Evolutionary conservation across 176 grass and related monocot species (phyloP).

Genomic region (Bothriochloa decipiens): DNA sequence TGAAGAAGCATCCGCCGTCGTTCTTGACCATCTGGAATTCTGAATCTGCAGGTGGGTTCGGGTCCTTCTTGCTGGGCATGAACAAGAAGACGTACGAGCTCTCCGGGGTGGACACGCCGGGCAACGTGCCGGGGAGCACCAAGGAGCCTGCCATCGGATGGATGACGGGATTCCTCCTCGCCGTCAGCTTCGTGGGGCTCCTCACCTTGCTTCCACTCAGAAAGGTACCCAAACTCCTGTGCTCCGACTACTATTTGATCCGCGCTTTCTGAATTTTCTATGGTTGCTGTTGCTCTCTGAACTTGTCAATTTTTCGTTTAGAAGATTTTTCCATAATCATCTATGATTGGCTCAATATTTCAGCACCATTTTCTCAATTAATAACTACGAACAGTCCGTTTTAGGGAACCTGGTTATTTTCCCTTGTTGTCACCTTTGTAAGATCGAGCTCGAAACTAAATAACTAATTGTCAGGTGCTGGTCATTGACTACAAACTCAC

Average conservation of each 20-base stretch:
- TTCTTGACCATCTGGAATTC: too few species aligned
- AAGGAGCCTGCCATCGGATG: constrained; percentile 93
- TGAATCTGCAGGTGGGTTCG: constrained; percentile 74
- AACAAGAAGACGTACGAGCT: constrained; percentile 95
- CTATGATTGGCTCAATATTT: background rate
- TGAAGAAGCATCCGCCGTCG: background rate
- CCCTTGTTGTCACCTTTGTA: background rate
- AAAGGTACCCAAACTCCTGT: constrained; percentile 53
- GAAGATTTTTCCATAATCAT: background rate
- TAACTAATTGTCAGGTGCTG: constrained; percentile 62
- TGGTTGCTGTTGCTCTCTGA: constrained; percentile 19
- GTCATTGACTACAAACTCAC: constrained; percentile 93
- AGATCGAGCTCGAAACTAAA: background rate
- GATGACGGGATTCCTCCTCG: constrained; percentile 95
- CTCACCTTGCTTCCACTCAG: constrained; percentile 90
- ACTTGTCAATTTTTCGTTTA: background rate
- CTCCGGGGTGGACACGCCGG: constrained; percentile 70
- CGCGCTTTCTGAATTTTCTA: constrained; percentile 32
- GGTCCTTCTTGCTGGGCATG: constrained; percentile 81
- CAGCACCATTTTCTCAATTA: background rate
- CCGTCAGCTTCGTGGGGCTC: constrained; percentile 83
- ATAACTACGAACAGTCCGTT: background rate
- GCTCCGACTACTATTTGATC: background rate
- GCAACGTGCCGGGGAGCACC: constrained; percentile 80
- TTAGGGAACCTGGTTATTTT: constrained; percentile 13